Conservation (phyloP, 495 filamentous ascomycete species). For the Patellaria atrata region DNA sequence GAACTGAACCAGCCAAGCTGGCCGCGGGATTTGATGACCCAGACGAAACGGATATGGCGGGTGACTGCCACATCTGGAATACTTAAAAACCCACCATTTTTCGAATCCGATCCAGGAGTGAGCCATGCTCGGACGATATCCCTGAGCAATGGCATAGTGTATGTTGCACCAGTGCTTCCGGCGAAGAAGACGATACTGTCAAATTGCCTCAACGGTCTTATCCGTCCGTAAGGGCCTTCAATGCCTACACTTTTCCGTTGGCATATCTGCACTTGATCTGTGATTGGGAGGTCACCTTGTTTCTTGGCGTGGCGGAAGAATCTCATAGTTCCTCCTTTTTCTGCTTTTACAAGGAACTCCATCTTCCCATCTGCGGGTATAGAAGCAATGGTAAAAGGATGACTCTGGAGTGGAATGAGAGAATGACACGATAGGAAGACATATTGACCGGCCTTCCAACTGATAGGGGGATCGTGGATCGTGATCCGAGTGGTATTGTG, state of each 20-base stretch:
- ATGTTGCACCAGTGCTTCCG: slow-evolving; percentile 42
- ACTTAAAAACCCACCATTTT: slow-evolving; percentile 13
- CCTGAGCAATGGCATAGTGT: slow-evolving; percentile 38
- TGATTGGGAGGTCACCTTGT: slow-evolving; percentile 23
- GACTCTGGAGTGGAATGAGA: slow-evolving; percentile 53
- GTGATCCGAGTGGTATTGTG: slow-evolving; percentile 53
- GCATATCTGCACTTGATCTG: slow-evolving; percentile 2
- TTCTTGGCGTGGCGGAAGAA: slow-evolving; percentile 51
- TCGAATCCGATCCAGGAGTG: slow-evolving; percentile 3
- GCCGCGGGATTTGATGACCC: slow-evolving; percentile 54
- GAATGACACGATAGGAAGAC: slow-evolving; percentile 60
- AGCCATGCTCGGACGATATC: slow-evolving; percentile 32
- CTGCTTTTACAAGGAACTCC: slow-evolving; percentile 58
- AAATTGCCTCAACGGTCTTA: slow-evolving; percentile 37
- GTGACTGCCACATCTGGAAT: slow-evolving; percentile 36
- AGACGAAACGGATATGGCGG: slow-evolving; percentile 52
- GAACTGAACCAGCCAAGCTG: slow-evolving; percentile 57
- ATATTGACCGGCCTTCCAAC: slow-evolving; percentile 67
- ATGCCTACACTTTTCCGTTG: slow-evolving; percentile 17
- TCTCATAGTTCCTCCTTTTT: slow-evolving; percentile 53
- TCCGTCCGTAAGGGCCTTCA: slow-evolving; percentile 41
- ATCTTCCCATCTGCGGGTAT: slow-evolving; percentile 43
- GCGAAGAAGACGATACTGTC: slow-evolving; percentile 50
- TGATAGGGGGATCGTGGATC: slow-evolving; percentile 51
- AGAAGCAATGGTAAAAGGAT: slow-evolving; percentile 70